These are phyloP conservation scores for Rhododendron kiyosumense DNA, from an alignment of 148 eudicot species.

Conservation along the genomic window DNA sequence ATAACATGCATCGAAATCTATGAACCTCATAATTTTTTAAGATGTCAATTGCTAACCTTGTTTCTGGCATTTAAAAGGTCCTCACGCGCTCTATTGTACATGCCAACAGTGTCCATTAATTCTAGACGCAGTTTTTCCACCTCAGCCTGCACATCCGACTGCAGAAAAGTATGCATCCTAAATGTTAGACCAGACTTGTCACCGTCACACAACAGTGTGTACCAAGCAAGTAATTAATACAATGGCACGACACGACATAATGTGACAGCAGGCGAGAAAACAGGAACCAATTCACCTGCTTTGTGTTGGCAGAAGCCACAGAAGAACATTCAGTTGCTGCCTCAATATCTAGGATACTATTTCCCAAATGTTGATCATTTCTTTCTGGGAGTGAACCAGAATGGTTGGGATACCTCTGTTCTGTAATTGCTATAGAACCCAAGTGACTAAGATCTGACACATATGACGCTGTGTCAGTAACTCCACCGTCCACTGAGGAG, in stretches of 20 bases:
- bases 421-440: constrained; percentile 19
- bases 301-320: constrained; percentile 31
- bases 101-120: constrained; percentile 44
- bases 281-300: constrained; percentile 23
- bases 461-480: constrained; percentile 14
- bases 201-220: not conserved
- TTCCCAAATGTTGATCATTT: constrained; percentile 14
- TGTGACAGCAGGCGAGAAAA: not conserved
- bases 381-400: constrained; percentile 11
- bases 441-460: constrained; percentile 24
- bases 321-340: constrained; percentile 17
- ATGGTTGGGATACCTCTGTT: constrained; percentile 9
- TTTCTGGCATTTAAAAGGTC: constrained; percentile 66
- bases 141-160: constrained; percentile 59
- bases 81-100: constrained; percentile 70
- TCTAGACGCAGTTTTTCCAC: constrained; percentile 58
- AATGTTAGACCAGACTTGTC: not conserved
- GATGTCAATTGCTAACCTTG: constrained; percentile 36
- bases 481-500: constrained; percentile 10
- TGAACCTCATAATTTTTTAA: not conserved
- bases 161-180: constrained; percentile 18
- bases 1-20: not conserved
- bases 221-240: not conserved
- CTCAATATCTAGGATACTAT: constrained; percentile 16
- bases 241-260: not conserved